These are phyloP conservation scores for Mucor ambiguus DNA, from an alignment of 371 early-diverging fungal species.

Conservation along the genomic window DNA sequence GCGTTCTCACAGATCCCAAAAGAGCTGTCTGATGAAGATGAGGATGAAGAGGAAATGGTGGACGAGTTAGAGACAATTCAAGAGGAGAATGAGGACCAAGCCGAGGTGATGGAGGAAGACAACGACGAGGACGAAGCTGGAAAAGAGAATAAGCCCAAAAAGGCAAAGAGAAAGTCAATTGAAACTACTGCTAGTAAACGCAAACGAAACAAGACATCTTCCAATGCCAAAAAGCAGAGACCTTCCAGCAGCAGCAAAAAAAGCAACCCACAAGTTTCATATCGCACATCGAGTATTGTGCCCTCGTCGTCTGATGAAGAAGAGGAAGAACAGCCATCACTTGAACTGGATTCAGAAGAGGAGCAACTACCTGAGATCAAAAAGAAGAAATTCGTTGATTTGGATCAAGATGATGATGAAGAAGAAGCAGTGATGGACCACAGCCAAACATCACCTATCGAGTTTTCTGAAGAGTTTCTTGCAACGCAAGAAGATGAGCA, in stretches of 20 bases:
- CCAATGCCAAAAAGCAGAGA: neutral
- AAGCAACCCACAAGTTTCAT: neutral
- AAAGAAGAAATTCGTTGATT: too few relatives aligned
- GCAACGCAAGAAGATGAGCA: neutral
- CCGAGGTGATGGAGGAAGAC: neutral
- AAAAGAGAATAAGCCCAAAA: neutral
- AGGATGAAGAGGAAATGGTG: constrained; percentile 15
- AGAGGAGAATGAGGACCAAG: neutral
- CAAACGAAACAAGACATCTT: neutral
- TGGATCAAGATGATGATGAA: neutral
- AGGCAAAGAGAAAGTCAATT: neutral
- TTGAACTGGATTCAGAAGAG: neutral
- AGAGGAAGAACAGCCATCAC: neutral
- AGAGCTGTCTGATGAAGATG: constrained; percentile 21
- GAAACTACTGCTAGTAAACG: neutral
- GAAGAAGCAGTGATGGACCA: constrained; percentile 15
- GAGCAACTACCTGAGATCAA: neutral
- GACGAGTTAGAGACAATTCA: constrained; percentile 11
- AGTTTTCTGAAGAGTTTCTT: neutral
- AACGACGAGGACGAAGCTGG: neutral
- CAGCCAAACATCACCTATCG: neutral
- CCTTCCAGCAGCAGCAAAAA: neutral
- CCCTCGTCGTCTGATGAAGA: constrained; percentile 24
- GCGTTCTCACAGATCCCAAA: constrained; percentile 24
- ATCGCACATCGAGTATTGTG: constrained; percentile 19